Evolutionary conservation across 805 yeast species (phyloP), one percentile per base, ranked within the genome.

Genomic region (Starmerella lactis-condensi): DNA sequence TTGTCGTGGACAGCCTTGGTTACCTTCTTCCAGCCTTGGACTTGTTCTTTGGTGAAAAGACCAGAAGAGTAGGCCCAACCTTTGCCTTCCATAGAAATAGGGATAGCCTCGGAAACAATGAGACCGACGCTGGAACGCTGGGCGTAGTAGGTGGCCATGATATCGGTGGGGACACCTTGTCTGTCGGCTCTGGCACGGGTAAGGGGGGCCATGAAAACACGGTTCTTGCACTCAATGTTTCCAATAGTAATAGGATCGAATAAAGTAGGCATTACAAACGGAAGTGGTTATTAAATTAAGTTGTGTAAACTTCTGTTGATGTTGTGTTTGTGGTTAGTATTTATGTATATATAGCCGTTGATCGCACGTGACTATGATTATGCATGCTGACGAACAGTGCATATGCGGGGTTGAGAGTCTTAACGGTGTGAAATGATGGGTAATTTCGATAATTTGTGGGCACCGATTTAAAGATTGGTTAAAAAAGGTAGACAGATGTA

Each of bases 31-130:
- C 58, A 53, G 7, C 43, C 46, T 18, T 24, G 39, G 17, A 44
- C 43, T 24, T 55, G 60, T 22, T 43, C 42, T 3, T 38, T 31
- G 9, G 39, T 39, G 40, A 38, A 52, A 14, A 49, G 37, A 5
- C 52, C 52, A 11, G 53, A 52, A 4, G 35, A 35, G 22, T 29
- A 12, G 11, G 38, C n/a, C 69, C 61, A 34, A 34, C 54, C 17
- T 59, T 61, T 59, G 37, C 61, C 57, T 48, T 50, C 36, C 2
- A 53, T 45, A n/a, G 64, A 52, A 9, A 62, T 58, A 37, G 58
- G 57, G 1, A 73, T 62, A 6, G 68, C 77, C 47, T 73, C 81
- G 6, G 69, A 51, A 40, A 68, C 59, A 13, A 72, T 34, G 38
- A 74, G 50, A 32, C 56, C 40, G 32, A 55, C 51, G 31, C 52